Conservation (phyloP, 2,329 filamentous ascomycete species). For the Diaporthe longicolla region DNA sequence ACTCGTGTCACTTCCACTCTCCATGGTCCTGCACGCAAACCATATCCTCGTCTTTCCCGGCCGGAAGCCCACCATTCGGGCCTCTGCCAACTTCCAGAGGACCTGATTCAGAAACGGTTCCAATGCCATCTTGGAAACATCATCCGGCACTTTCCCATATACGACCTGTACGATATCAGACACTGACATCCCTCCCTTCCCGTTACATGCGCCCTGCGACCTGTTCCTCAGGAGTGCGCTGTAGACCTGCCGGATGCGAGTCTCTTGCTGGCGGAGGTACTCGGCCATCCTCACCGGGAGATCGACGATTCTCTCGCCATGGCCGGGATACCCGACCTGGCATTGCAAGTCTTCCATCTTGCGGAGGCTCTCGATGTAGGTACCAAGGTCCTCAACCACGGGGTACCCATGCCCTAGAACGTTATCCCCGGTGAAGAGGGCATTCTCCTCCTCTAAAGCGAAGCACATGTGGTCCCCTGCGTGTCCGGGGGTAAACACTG, state of each 20-base stretch:
- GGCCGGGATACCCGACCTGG: background rate
- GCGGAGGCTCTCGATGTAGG: background rate
- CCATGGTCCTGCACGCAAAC: background rate
- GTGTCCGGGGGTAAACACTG: background rate
- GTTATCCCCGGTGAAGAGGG: background rate
- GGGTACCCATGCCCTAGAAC: background rate
- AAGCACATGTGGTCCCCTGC: conserved; percentile 3
- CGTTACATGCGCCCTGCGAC: background rate
- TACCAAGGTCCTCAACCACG: background rate
- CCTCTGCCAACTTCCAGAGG: background rate
- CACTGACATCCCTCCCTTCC: background rate
- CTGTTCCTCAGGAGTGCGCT: background rate
- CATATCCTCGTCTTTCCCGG: conserved; percentile 4
- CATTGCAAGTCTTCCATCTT: background rate
- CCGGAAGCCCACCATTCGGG: conserved; percentile 1
- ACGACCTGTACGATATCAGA: background rate
- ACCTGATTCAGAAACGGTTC: conserved; percentile 4
- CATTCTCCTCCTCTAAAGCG: background rate
- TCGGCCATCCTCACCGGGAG: background rate
- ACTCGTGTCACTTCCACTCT: background rate
- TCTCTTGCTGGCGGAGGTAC: background rate
- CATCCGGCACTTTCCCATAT: background rate
- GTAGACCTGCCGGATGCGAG: background rate
- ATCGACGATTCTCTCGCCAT: background rate
- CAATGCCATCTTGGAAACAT: background rate